Evolutionary conservation across 495 filamentous ascomycete genomes (phyloP), one percentile per base, ranked within the genome.

Genomic region (Aspergillus diversus): DNA sequence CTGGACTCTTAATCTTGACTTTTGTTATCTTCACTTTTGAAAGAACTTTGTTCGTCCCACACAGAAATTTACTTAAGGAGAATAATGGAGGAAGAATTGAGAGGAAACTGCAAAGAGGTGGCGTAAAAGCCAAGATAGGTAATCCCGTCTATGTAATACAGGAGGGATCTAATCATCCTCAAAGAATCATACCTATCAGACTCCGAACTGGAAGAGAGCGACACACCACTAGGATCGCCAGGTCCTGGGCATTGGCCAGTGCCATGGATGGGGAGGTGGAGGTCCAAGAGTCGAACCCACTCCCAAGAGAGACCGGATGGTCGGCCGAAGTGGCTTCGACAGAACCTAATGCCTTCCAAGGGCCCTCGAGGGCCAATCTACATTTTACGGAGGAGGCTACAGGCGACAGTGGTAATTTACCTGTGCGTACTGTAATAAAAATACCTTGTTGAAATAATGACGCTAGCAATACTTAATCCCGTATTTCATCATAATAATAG

Each of bases 271-370:
- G 37, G 46, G 46, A 52, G 35, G 39, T 60, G 57, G 57, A 65
- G 58, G 43, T 39, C 35, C 57, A 55, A 56, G 49, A 52, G 49
- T 50, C 52, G 17, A 49, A 60, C 50, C 58, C 59, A 47, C 37
- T 61, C 37, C 59, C 59, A 61, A 61, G 59, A 33, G 32, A 48
- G 51, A 39, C 59, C 63, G 56, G 55, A 48, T 69, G 61, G 37
- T 51, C 49, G 60, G 61, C 64, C 69, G 64, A 65, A 52, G 60
- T 57, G 51, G 57, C 55, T 64, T 53, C 46, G 47, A n/a, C n/a
- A 21, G 13, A 48, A 54, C 27, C 12, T 54, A 54, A 34, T 33
- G 27, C 51, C 33, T 33, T 54, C 34, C 6, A n/a, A 54, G 51
- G 21, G 31, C 15, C 31, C 13, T 33, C 27, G 21, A n/a, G 27